phyloP scores from a whole-genome alignment of 306 rosid genomes.

The Cotoneaster glaucophyllus region DNA sequence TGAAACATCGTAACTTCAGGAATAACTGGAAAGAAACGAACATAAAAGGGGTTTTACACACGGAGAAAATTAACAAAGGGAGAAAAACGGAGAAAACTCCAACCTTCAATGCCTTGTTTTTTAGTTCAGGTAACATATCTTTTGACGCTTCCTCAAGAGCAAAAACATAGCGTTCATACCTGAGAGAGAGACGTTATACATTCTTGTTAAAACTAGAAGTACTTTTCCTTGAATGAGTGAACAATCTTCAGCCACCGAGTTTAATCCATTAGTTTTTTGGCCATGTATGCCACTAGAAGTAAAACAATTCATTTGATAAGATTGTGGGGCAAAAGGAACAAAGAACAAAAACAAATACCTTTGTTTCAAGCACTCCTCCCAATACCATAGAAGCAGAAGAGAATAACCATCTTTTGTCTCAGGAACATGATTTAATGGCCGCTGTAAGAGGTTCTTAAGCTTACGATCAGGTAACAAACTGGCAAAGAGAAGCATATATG shows the following conservation, averaged over 20 bases:
- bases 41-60: not conserved
- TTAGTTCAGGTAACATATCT: slow-evolving; percentile 82
- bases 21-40: too few relatives aligned
- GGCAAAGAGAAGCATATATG: slow-evolving; percentile 13
- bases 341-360: slow-evolving; percentile 40
- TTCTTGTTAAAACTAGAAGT: not conserved
- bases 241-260: not conserved
- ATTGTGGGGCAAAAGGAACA: slow-evolving; percentile 1
- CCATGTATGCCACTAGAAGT: not conserved
- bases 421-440: slow-evolving; percentile 57
- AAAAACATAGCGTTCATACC: slow-evolving; percentile 82
- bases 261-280: not conserved
- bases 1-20: not conserved
- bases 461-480: slow-evolving; percentile 90
- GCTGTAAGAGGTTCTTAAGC: slow-evolving; percentile 71
- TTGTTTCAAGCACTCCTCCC: slow-evolving; percentile 96
- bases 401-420: slow-evolving; percentile 90
- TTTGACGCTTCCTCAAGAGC: slow-evolving; percentile 96
- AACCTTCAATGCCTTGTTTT: slow-evolving; percentile 86
- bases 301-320: not conserved
- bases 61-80: not conserved
- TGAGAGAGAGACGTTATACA: slow-evolving; percentile 13
- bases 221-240: not conserved
- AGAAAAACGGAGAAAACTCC: not conserved
- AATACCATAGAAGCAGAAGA: slow-evolving; percentile 85